Evolutionary conservation across 208 protist species (phyloP).

Genomic region (Angomonas deanei): DNA sequence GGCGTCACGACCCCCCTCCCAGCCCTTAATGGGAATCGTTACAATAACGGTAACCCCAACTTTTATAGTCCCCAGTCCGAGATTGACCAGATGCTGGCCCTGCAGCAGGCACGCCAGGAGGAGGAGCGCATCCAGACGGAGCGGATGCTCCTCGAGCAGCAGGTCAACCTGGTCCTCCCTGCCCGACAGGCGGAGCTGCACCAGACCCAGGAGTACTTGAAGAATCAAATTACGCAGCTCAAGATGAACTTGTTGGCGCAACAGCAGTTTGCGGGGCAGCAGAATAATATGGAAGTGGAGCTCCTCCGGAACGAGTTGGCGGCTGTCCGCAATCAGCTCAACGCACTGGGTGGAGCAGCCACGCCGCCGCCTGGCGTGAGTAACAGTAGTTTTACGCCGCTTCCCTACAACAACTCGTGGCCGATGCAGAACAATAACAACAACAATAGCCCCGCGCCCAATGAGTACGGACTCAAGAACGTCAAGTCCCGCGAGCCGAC

Average conservation of each 20-base stretch:
- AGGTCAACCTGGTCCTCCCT: slow-evolving; percentile 32
- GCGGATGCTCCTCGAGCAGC: slow-evolving; percentile 33
- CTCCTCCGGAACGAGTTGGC: slow-evolving; percentile 33
- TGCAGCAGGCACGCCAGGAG: slow-evolving; percentile 28
- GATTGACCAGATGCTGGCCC: slow-evolving; percentile 21
- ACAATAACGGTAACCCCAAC: background rate
- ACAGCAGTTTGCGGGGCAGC: slow-evolving; percentile 6
- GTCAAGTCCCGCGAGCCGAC: background rate
- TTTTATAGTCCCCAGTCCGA: slow-evolving; percentile 6
- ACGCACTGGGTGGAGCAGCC: background rate
- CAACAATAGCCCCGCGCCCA: no score
- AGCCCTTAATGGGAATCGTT: background rate
- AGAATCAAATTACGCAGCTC: slow-evolving; percentile 31
- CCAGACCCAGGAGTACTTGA: slow-evolving; percentile 32
- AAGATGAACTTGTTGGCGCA: slow-evolving; percentile 33
- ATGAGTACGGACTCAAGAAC: background rate
- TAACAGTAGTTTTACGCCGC: background rate
- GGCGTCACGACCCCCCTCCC: background rate
- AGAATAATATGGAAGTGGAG: slow-evolving; percentile 24
- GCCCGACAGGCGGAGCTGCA: slow-evolving; percentile 35
- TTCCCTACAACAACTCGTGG: background rate
- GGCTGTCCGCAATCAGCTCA: slow-evolving; percentile 20
- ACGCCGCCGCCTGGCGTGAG: background rate
- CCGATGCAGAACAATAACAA: no score
- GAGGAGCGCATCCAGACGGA: slow-evolving; percentile 19